Evolutionary conservation across 371 early-diverging fungal genomes (phyloP).

Genomic region (Blastocladiella emersonii): DNA sequence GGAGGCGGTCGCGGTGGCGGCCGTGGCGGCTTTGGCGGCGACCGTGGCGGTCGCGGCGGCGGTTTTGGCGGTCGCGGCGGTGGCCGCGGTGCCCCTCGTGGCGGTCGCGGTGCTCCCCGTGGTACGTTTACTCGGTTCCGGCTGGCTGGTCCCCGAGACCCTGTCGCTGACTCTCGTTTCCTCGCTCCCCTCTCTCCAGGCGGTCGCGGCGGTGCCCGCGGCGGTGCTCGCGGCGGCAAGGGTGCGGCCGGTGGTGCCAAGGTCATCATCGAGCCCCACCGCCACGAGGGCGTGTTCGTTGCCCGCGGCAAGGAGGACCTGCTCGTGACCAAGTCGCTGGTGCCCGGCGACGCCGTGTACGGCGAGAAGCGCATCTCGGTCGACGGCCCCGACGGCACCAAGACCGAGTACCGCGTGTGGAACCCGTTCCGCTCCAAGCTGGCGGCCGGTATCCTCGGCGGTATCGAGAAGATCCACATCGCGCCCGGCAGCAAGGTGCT

Average conservation of each 20-base stretch:
- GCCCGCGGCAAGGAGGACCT: constrained; percentile 99
- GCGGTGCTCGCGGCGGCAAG: constrained; percentile 27
- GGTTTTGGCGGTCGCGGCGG: constrained; percentile 24
- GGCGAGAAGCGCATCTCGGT: constrained; percentile 98
- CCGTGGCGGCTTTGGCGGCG: constrained; percentile 8
- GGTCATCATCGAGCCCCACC: constrained; percentile 93
- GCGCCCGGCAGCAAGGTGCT: constrained; percentile 96
- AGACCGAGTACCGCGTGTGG: constrained; percentile 99
- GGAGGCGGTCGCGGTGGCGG: neutral
- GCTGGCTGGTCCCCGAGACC: too few species aligned
- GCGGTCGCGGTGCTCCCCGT: constrained; percentile 32
- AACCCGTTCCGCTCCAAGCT: constrained; percentile 99
- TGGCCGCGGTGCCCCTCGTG: constrained; percentile 29
- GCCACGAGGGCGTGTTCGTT: constrained; percentile 95
- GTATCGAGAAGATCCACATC: constrained; percentile 95
- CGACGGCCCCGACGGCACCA: constrained; percentile 79
- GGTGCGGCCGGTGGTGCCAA: constrained; percentile 73
- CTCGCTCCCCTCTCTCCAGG: too few species aligned
- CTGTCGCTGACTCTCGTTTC: too few species aligned
- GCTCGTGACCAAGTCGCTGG: constrained; percentile 96
- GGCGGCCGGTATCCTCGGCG: constrained; percentile 99
- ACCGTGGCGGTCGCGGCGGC: constrained; percentile 14
- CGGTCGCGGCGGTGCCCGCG: constrained; percentile 25
- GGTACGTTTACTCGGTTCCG: constrained; percentile 28
- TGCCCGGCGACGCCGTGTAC: constrained; percentile 97